Evolutionary conservation across 495 filamentous ascomycete genomes (phyloP), one percentile per base, ranked within the genome.

Genomic region (Evernia prunastri): DNA sequence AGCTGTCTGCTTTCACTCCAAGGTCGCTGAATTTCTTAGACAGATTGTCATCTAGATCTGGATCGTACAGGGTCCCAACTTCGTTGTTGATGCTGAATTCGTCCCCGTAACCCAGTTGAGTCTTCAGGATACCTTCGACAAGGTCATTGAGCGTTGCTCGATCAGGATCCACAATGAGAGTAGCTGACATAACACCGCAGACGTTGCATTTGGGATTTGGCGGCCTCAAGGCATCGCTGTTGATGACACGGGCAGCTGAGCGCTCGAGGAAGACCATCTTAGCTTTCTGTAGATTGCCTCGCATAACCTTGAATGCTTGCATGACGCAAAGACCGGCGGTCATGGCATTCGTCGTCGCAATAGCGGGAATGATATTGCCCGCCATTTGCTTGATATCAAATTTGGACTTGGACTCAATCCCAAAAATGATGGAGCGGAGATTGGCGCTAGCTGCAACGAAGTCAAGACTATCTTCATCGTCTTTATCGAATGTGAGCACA

Each of bases 351-450:
- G 94, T 97, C 0, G 94, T 99, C 2, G 94, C 94, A 73, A 99
- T 99, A 4, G 94, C 95, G 0, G 94, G 94, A 62, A 99, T 97
- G 70, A 99, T 99, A 69, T 97, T 97, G 59, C 94, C 94, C 31
- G 94, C 94, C 92, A 97, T 99, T 76, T 97, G 91, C 73, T 99
- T 99, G 68, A 93, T 92, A 71, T 97, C 91, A 66, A 97, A 99
- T 60, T 96, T 92, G 9, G 92, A 96, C 70, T 89, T 90, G 11
- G 79, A 74, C 66, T 94, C 89, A 58, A 99, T 95, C 56, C 85
- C 88, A 70, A 97, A 99, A 15, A 94, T 77, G 23, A 82, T 80
- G 6, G 92, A 93, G 40, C 94, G 84, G 42, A 99, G 78, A 67
- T 97, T 97, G 6, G 93, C 91, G 66, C 86, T 88, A 0, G 95